Percentiles rank a stretch among this genome's conserved stretches.
phyloP scores from a whole-genome alignment of 768 basidiomycete genomes.

The Leccinum aurantiacum region DNA sequence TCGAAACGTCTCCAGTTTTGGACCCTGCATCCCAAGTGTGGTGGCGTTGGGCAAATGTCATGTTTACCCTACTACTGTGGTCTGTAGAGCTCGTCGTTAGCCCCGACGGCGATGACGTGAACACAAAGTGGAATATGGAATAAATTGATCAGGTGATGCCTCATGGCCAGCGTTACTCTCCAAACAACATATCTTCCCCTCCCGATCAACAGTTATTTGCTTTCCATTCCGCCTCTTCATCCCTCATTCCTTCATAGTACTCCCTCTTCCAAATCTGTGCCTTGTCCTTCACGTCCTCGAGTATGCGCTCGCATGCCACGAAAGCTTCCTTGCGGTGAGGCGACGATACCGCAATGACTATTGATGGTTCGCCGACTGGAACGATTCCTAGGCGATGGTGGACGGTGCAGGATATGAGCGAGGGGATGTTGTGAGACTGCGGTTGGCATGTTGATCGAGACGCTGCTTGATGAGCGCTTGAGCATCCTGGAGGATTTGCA shows the following conservation, averaged over 20 bases:
- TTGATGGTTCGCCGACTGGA: slow-evolving; percentile 76
- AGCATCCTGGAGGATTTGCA: slow-evolving; percentile 48
- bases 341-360: slow-evolving; percentile 82
- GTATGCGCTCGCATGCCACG: slow-evolving; percentile 71
- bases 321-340: slow-evolving; percentile 85
- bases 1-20: slow-evolving; percentile 50
- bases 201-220: slow-evolving; percentile 42
- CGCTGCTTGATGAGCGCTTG: slow-evolving; percentile 44
- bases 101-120: slow-evolving; percentile 66
- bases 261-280: slow-evolving; percentile 93
- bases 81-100: slow-evolving; percentile 77
- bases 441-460: slow-evolving; percentile 46
- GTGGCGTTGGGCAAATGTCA: slow-evolving; percentile 92
- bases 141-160: slow-evolving; percentile 16
- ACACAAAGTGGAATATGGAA: slow-evolving; percentile 80
- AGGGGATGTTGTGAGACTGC: slow-evolving; percentile 21
- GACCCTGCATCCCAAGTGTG: slow-evolving; percentile 90
- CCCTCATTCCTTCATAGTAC: slow-evolving; percentile 70
- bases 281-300: slow-evolving; percentile 83
- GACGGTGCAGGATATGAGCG: slow-evolving; percentile 59
- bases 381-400: slow-evolving; percentile 79
- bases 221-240: slow-evolving; percentile 70
- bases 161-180: slow-evolving; percentile 9
- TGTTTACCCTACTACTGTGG: slow-evolving; percentile 84
- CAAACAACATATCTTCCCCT: slow-evolving; percentile 1